Evolutionary conservation across 805 yeast species (phyloP).

Genomic region (Saccharomyces eubayanus): DNA sequence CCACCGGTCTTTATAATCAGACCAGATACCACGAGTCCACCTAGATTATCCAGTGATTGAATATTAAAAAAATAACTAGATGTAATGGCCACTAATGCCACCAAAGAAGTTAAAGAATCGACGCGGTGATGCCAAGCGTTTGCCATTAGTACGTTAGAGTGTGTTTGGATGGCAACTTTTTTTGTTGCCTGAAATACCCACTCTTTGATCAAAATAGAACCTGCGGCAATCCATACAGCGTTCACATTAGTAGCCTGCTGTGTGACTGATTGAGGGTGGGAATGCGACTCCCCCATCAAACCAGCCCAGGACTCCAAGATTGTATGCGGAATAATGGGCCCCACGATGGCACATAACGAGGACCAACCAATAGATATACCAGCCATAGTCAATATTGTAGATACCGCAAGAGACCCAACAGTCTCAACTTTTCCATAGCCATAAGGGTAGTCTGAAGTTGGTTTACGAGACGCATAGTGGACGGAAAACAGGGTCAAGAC

Average conservation of each 20-base stretch:
- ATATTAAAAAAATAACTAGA: constrained; percentile 72
- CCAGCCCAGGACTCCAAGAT: constrained; percentile 46
- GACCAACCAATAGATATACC: constrained; percentile 89
- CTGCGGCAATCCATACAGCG: constrained; percentile 95
- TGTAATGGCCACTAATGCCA: constrained; percentile 80
- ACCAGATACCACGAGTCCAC: constrained; percentile 79
- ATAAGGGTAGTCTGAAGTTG: constrained; percentile 57
- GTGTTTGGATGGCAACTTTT: constrained; percentile 65
- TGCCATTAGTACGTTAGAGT: constrained; percentile 85
- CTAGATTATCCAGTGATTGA: constrained; percentile 84
- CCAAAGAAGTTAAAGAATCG: constrained; percentile 84
- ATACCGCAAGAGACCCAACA: constrained; percentile 82
- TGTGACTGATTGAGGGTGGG: constrained; percentile 30
- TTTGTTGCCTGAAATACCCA: constrained; percentile 78
- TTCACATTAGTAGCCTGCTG: constrained; percentile 57
- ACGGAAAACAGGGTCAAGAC: constrained; percentile 85
- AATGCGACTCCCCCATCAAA: constrained; percentile 27
- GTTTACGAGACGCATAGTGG: constrained; percentile 55
- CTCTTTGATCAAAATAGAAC: constrained; percentile 79
- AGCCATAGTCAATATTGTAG: constrained; percentile 73
- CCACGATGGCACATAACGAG: constrained; percentile 58
- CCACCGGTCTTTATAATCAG: constrained; percentile 80
- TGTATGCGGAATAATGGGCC: constrained; percentile 57
- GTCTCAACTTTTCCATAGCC: constrained; percentile 94
- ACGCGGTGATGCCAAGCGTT: constrained; percentile 99